phyloP scores from a whole-genome alignment of 306 rosid species.

The Quercus suber region DNA sequence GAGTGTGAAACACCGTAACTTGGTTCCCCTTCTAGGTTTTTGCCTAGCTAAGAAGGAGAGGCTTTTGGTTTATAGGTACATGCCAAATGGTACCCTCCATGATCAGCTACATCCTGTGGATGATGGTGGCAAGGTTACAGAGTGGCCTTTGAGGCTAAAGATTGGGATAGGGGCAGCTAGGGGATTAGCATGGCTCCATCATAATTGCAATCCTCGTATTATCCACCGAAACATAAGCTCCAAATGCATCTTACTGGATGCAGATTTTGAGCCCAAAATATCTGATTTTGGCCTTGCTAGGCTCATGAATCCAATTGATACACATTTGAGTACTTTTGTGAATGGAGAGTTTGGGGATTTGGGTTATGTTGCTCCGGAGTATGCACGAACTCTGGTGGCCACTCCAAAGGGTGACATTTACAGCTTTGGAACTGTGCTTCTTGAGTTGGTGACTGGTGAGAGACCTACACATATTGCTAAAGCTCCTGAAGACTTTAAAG shows the following conservation, averaged over 20 bases:
- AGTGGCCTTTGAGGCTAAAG: conserved; percentile 80
- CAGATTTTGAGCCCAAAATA: conserved; percentile 77
- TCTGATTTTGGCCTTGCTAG: conserved; percentile 96
- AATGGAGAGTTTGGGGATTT: conserved; percentile 93
- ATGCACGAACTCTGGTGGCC: conserved; percentile 80
- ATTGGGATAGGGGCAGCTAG: conserved; percentile 87
- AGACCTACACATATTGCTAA: conserved; percentile 60
- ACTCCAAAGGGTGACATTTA: conserved; percentile 90
- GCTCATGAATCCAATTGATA: conserved; percentile 90
- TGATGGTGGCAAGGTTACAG: conserved; percentile 43
- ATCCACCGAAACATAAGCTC: conserved; percentile 95
- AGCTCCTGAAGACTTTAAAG: conserved; percentile 78
- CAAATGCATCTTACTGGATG: conserved; percentile 76
- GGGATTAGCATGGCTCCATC: conserved; percentile 97
- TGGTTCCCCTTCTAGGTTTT: conserved; percentile 86
- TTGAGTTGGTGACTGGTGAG: conserved; percentile 92
- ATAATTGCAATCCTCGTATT: conserved; percentile 92
- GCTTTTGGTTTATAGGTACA: conserved; percentile 68
- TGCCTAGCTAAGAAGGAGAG: conserved; percentile 86
- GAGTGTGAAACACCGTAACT: conserved; percentile 62
- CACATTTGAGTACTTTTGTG: conserved; percentile 93
- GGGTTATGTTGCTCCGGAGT: conserved; percentile 97
- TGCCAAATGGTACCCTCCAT: conserved; percentile 81
- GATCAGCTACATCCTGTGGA: conserved; percentile 60
- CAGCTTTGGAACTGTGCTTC: conserved; percentile 90